Conservation (phyloP, 2,329 filamentous ascomycete genomes). For the Diaporthe destruens region DNA sequence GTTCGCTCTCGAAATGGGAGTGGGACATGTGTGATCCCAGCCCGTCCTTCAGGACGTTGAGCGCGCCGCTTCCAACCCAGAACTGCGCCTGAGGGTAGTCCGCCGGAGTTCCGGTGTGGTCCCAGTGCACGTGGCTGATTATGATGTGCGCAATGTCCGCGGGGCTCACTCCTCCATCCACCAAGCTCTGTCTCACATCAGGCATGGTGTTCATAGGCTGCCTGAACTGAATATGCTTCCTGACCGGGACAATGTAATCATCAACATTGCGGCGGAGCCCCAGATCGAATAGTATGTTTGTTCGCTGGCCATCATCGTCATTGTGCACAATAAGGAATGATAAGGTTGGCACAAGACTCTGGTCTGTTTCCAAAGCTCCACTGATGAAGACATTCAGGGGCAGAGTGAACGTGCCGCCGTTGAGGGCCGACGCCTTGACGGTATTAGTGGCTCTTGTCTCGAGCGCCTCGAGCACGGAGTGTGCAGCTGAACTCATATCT, state of each 20-base stretch:
- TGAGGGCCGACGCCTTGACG: slow-evolving; percentile 53
- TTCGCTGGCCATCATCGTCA: slow-evolving; percentile 46
- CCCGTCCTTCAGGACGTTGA: slow-evolving; percentile 54
- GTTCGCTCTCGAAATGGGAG: slow-evolving; percentile 49
- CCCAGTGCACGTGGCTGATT: slow-evolving; percentile 68
- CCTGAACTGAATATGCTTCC: slow-evolving; percentile 59
- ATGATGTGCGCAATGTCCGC: slow-evolving; percentile 52
- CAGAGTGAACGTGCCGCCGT: slow-evolving; percentile 59
- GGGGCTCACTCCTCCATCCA: slow-evolving; percentile 41
- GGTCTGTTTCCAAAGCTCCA: slow-evolving; percentile 56
- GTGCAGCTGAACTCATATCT: slow-evolving; percentile 28
- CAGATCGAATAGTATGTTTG: slow-evolving; percentile 64
- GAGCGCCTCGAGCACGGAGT: slow-evolving; percentile 11
- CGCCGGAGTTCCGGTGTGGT: slow-evolving; percentile 67
- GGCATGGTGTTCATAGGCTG: slow-evolving; percentile 59
- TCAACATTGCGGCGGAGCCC: slow-evolving; percentile 60
- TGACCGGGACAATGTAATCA: slow-evolving; percentile 58
- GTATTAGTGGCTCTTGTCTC: slow-evolving; percentile 23
- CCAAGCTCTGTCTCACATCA: slow-evolving; percentile 57
- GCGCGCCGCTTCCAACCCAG: slow-evolving; percentile 62
- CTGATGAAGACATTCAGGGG: slow-evolving; percentile 61
- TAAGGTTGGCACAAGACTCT: slow-evolving; percentile 64
- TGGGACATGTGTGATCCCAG: slow-evolving; percentile 47
- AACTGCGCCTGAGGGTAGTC: slow-evolving; percentile 64
- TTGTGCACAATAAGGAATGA: slow-evolving; percentile 65